Conservation (phyloP, 2,329 filamentous ascomycete genomes). For the Colletotrichum lentis region DNA sequence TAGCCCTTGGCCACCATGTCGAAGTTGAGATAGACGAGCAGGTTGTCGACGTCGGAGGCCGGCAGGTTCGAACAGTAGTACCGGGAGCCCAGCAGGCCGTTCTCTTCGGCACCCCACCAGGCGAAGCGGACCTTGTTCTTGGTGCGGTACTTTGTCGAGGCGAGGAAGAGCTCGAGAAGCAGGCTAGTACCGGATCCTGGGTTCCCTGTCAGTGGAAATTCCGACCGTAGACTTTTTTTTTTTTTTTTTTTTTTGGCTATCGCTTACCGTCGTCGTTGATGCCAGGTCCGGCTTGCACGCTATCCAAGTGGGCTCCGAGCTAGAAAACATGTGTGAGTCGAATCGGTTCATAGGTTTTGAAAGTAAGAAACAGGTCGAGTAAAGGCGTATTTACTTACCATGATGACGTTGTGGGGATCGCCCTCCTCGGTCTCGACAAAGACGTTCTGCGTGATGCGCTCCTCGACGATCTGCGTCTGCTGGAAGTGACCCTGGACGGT, state of each 20-base stretch:
- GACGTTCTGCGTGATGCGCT: conserved; percentile 54
- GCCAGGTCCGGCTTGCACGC: conserved; percentile 54
- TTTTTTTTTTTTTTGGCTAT: too few relatives aligned
- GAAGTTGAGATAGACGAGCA: conserved; percentile 54
- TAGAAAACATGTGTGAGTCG: neutral
- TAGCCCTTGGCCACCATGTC: conserved; percentile 53
- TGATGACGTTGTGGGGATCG: conserved; percentile 53
- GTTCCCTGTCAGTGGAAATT: neutral
- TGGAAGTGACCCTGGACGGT: conserved; percentile 48
- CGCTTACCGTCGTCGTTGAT: conserved; percentile 54
- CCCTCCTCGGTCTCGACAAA: conserved; percentile 57
- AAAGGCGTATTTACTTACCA: too few relatives aligned
- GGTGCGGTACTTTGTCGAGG: conserved; percentile 48
- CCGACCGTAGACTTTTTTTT: too few relatives aligned
- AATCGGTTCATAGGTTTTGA: too few relatives aligned
- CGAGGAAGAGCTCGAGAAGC: conserved; percentile 53
- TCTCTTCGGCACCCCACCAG: conserved; percentile 59
- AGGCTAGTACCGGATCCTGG: conserved; percentile 51
- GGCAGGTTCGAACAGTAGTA: conserved; percentile 51
- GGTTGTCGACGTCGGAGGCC: conserved; percentile 46
- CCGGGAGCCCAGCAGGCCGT: conserved; percentile 49
- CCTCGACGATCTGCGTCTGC: conserved; percentile 49
- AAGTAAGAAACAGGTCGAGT: neutral
- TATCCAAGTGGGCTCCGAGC: conserved; percentile 56
- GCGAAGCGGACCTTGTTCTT: conserved; percentile 53